Evolutionary conservation across 192 early-diverging fungal genomes (phyloP).

Genomic region (Physocladia obscura): DNA sequence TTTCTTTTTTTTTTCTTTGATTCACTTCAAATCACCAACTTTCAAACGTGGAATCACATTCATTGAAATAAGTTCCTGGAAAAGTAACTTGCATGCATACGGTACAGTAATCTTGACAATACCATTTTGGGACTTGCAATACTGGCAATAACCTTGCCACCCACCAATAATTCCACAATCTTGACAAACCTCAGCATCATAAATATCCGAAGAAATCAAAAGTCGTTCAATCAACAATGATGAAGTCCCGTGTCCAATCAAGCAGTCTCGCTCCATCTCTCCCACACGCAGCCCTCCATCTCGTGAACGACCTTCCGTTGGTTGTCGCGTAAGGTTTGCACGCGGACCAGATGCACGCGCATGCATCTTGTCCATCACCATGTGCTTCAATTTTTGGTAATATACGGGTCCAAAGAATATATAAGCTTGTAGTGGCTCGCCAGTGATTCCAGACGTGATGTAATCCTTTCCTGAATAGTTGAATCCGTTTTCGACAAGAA

Average conservation of each 20-base stretch:
- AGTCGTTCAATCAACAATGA: constrained; percentile 91
- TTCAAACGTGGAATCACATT: constrained; percentile 82
- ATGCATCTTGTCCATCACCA: constrained; percentile 99
- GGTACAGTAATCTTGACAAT: constrained; percentile 94
- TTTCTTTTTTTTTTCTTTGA: neutral
- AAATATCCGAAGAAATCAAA: constrained; percentile 89
- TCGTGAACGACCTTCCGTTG: constrained; percentile 93
- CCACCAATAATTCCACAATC: constrained; percentile 89
- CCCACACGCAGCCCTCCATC: constrained; percentile 97
- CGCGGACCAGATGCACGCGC: constrained; percentile 86
- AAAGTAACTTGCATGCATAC: constrained; percentile 95
- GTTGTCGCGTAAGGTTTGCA: constrained; percentile 88
- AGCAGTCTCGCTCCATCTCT: constrained; percentile 98
- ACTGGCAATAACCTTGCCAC: constrained; percentile 79
- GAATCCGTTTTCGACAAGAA: constrained; percentile 89
- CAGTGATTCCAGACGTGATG: constrained; percentile 80
- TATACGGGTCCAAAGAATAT: constrained; percentile 96
- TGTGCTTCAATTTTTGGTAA: constrained; percentile 98
- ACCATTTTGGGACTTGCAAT: constrained; percentile 79
- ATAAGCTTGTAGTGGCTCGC: constrained; percentile 89
- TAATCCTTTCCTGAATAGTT: constrained; percentile 97
- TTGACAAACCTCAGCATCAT: constrained; percentile 89
- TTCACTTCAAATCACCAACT: constrained; percentile 59
- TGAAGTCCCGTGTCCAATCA: constrained; percentile 95
- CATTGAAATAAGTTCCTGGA: constrained; percentile 97